Evolutionary conservation across 768 basidiomycete genomes (phyloP).

Genomic region (Lyophyllum semitale): DNA sequence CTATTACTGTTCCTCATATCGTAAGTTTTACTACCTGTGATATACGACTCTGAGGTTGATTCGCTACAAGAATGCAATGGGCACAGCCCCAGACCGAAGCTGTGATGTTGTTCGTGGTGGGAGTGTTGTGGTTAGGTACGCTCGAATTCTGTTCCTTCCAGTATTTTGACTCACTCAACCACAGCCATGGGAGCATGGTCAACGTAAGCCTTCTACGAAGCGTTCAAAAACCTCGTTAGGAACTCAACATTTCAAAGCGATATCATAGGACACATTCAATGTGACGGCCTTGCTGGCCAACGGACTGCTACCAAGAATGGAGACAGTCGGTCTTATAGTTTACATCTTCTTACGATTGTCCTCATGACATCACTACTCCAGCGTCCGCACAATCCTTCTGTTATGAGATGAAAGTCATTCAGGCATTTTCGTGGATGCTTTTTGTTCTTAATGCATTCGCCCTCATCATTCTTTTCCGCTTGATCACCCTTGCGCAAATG

Average conservation of each 20-base stretch:
- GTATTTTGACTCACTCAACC: conserved; percentile 4
- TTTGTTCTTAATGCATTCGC: conserved; percentile 53
- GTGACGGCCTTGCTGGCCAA: conserved; percentile 48
- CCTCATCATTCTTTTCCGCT: conserved; percentile 55
- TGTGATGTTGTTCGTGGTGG: conserved; percentile 52
- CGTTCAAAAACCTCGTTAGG: not conserved
- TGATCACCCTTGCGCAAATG: conserved; percentile 56
- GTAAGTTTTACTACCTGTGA: conserved; percentile 36
- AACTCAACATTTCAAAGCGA: conserved; percentile 45
- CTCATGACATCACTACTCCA: conserved; percentile 26
- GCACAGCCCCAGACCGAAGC: conserved; percentile 69
- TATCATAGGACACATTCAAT: conserved; percentile 66
- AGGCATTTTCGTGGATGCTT: conserved; percentile 77
- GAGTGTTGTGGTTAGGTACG: conserved; percentile 72
- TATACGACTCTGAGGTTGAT: conserved; percentile 3
- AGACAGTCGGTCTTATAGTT: conserved; percentile 42
- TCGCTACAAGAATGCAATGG: conserved; percentile 58
- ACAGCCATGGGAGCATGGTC: conserved; percentile 79
- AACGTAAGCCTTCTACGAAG: conserved; percentile 42
- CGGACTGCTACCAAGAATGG: conserved; percentile 53
- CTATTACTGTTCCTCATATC: conserved; percentile 61
- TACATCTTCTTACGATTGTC: not conserved
- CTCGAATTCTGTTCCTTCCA: conserved; percentile 10
- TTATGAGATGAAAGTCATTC: conserved; percentile 78
- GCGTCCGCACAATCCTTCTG: conserved; percentile 62